Base-by-base conservation (phyloP, 75 land plant species). In the Cryptomeria japonica region DNA sequence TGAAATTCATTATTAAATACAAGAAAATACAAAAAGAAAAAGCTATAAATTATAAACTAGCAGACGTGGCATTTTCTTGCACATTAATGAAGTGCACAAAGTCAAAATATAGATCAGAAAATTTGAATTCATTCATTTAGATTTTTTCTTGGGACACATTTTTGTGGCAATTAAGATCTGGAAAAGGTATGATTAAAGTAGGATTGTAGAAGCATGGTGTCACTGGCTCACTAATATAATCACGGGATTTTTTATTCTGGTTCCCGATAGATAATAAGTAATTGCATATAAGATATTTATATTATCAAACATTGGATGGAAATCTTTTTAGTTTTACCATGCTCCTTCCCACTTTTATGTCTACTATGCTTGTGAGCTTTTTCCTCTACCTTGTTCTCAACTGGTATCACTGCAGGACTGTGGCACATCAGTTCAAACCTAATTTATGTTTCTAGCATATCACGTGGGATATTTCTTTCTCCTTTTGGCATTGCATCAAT, bases 371-470 rank as follows among this genome's bases (percentile, higher is more conserved):
- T 19, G 19, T 9, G 9, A 42, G 83, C 42, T 42, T 42, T 19
- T 10, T 42, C 49, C 47, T 42, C 9, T 25, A 44, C 11, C 38
- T 80, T 80, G 13, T 19, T 42, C n/a, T 80, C n/a, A 78, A 39
- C 31, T 38, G 28, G 28, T 44, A 9, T 80, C 19, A 80, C 28
- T 28, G n/a, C 19, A 42, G 31, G 49, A 41, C 41, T 39, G 25
- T 42, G 47, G 83, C 25, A 41, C 28, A 44, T 18, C 39, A 78
- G 19, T 37, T 78, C 80, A 38, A 37, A 6, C 80, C 55, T 2
- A 11, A 31, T 44, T 51, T 84, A 84, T 84, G 37, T 46, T 44
- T 84, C 18, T 51, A 34, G 41, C 79, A 85, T 85, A 85, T 46
- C 72, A 73, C 75, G 39, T 70, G 18, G 46, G 25, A 86, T 25